Base-by-base conservation (phyloP, 2,329 filamentous ascomycete species). In the Cladorrhinum sp. region DNA sequence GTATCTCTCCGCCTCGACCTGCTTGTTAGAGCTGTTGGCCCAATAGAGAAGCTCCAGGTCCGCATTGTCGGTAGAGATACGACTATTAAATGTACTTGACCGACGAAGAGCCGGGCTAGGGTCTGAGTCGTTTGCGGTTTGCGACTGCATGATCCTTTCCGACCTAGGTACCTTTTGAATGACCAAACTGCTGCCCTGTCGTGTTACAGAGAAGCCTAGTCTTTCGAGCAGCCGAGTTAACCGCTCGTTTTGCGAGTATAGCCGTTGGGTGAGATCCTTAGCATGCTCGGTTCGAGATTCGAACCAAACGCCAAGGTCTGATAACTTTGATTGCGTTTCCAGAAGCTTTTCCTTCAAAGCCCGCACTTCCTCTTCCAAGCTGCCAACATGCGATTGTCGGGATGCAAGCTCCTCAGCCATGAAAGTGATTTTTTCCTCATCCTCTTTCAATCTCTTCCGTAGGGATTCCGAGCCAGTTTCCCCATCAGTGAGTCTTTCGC, bases 221-320 rank as follows among this genome's bases (percentile, higher is more conserved):
- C 92, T 86, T 71, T 98, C 93, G 0, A 99, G 80, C 53, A 99
- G 85, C 56, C 89, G 86, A 62, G 85, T 84, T n/a, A 97, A 80
- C 23, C 91, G 88, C 67, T 96, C 90, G 64, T 95, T 93, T 64
- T 96, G 91, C 1, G 86, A 82, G 72, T 91, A 96, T 3, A 97
- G 80, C 59, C 88, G 86, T 69, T 92, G 89, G 1, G 92, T 96
- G 12, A 98, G 79, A 65, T 97, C 91, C 72, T 91, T 92, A 4
- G 91, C 88, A 64, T 87, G 88, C 57, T 81, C 79, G 46, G 89
- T 88, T 51, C 92, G 89, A 51, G 85, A 81, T 49, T 92, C 86
- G 52, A 91, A 85, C 55, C 87, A 85, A 23, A 77, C 77, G 16
- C 79, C 79, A 16, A 87, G 72, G 2, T 75, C 72, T 7, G 80